phyloP scores from a whole-genome alignment of 768 basidiomycete species.

The Lactarius pseudohatsudake region DNA sequence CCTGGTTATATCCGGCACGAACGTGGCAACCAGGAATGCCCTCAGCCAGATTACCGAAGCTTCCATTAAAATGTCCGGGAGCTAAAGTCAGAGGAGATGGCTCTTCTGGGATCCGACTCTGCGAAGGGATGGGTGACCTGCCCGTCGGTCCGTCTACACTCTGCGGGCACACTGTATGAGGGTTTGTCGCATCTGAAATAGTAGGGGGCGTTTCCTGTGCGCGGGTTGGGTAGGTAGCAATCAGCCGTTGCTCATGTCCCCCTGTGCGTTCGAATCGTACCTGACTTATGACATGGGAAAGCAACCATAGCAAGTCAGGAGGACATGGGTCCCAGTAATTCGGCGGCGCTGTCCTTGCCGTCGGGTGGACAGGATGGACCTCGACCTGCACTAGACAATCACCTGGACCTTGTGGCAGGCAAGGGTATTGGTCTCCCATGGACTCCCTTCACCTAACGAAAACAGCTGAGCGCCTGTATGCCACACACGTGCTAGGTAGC shows the following conservation, averaged over 20 bases:
- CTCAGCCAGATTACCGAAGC: neutral
- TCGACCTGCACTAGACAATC: neutral
- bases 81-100: neutral
- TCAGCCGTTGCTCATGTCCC: neutral
- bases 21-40: neutral
- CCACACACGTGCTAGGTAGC: no score
- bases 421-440: neutral
- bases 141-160: neutral
- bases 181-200: neutral
- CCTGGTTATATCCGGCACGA: neutral
- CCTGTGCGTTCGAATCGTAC: neutral
- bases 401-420: neutral
- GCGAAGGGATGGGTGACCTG: neutral
- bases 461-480: neutral
- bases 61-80: neutral
- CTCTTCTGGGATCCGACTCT: neutral
- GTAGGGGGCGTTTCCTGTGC: neutral
- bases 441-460: neutral
- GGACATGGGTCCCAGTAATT: neutral
- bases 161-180: neutral
- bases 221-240: neutral
- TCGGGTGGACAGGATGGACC: neutral
- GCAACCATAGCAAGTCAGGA: neutral
- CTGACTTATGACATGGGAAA: neutral
- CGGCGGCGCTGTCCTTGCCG: neutral